Conservation (phyloP, 768 basidiomycete species). For the Tricholoma sp. region DNA sequence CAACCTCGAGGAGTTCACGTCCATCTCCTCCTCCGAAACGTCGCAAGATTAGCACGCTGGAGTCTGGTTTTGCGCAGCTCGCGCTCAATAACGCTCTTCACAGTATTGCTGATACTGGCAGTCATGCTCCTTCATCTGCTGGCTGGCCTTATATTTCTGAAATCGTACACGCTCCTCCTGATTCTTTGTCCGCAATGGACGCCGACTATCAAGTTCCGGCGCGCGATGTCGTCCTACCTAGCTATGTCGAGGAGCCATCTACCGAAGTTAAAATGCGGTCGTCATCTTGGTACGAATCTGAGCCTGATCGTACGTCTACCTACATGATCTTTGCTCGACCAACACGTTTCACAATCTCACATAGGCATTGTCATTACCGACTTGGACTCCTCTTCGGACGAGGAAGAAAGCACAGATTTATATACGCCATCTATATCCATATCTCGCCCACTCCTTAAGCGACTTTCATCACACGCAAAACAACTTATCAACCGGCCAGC, state of each 20-base stretch:
- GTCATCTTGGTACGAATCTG: constrained; percentile 64
- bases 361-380: constrained; percentile 66
- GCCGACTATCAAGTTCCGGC: neutral
- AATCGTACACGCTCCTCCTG: constrained; percentile 3
- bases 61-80: constrained; percentile 55
- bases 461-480: constrained; percentile 31
- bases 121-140: constrained; percentile 5
- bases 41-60: constrained; percentile 42
- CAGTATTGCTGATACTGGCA: neutral
- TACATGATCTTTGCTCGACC: constrained; percentile 1
- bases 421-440: constrained; percentile 28
- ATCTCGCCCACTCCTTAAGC: constrained; percentile 40
- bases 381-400: constrained; percentile 45
- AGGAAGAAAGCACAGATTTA: constrained; percentile 26
- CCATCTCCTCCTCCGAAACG: constrained; percentile 37
- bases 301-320: constrained; percentile 55
- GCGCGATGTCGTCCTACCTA: constrained; percentile 19
- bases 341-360: constrained; percentile 4
- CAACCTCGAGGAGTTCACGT: constrained; percentile 5
- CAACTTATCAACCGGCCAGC: constrained; percentile 14
- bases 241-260: constrained; percentile 36
- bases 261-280: constrained; percentile 60
- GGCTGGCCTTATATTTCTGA: constrained; percentile 9
- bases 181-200: constrained; percentile 7
- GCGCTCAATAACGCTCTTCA: constrained; percentile 23